Conservation (phyloP, 176 grass and related monocot species). For the Juncus inflexus region DNA sequence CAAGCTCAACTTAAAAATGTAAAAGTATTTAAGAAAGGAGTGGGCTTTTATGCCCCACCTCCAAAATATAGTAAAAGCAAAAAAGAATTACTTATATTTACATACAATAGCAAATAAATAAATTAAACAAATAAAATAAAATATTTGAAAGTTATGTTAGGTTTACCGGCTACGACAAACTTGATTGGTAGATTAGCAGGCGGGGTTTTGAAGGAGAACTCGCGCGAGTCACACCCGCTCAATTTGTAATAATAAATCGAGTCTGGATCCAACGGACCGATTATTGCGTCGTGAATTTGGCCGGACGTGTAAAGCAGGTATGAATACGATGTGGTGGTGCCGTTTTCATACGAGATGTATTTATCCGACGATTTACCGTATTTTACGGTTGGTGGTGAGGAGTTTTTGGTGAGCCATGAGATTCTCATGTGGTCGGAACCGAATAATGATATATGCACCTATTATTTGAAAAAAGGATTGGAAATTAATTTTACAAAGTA, state of each 20-base stretch:
- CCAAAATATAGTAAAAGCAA: not conserved
- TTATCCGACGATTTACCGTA: conserved; percentile 50
- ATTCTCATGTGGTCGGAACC: conserved; percentile 52
- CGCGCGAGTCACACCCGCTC: conserved; percentile 28
- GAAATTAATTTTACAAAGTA: too few species aligned
- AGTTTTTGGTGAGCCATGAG: conserved; percentile 63
- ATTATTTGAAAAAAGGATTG: not conserved
- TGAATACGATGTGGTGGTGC: conserved; percentile 46
- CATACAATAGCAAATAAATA: not conserved
- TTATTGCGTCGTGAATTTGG: conserved; percentile 50
- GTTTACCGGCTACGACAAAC: conserved; percentile 45
- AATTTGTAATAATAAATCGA: conserved; percentile 56
- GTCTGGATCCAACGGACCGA: conserved; percentile 42
- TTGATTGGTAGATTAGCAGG: conserved; percentile 43
- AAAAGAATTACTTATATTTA: too few species aligned
- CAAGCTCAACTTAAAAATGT: too few species aligned
- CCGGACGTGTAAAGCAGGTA: conserved; percentile 47
- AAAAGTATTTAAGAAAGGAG: too few species aligned
- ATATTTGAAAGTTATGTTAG: not conserved
- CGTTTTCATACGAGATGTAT: conserved; percentile 38
- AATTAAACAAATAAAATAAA: not conserved
- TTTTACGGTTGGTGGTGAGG: conserved; percentile 41
- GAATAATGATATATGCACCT: conserved; percentile 77
- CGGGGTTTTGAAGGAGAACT: conserved; percentile 61
- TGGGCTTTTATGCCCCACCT: too few species aligned